Evolutionary conservation across 1,284 basidiomycete genomes (phyloP), one percentile per base, ranked within the genome.

Genomic region (Cutaneotrichosporon daszewskae): DNA sequence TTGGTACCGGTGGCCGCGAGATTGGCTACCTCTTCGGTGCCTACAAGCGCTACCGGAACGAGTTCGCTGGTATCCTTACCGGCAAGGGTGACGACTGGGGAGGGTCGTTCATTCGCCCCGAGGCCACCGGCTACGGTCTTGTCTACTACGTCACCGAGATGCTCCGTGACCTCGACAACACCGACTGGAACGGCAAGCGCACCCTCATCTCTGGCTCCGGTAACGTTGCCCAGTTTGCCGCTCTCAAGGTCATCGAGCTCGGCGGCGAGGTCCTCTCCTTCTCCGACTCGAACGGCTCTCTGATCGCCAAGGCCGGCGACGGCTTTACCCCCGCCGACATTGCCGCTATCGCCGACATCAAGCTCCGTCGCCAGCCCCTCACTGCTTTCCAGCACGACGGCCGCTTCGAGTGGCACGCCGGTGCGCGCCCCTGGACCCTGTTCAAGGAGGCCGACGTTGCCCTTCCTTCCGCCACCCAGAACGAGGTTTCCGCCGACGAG

Each of bases 221-320:
- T 23, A 84, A 85, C 68, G 83, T 85, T 51, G 79, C 82, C 31
- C 83, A 85, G 66, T 87, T 76, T 74, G 85, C 84, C 39, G 85
- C 85, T 4, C 76, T 85, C 66, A 87, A 86, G 72, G 79, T 84
- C 49, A 78, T 87, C 66, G 83, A 85, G 70, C 81, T 86, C 59
- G 85, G 84, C 45, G 84, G 78, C 45, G 79, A 74, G 46, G 84
- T 86, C 42, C 72, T 84, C 59, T 81, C 83, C n/a, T 77, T 87
- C 53, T 85, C 82, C 55, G 85, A 87, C 74, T 86, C 84, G 50
- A 81, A 80, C 64, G 85, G 85, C 47, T 71, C 82, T 9, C 73
- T 87, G 54, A 76, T 86, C 64, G 75, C 82, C 42, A 16, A 8
- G 6, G 71, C 66, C 45, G 65, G 58, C 46, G 69, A 76, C 44